Evolutionary conservation across 768 basidiomycete genomes (phyloP).

Genomic region (Hysterangium stoloniferum): DNA sequence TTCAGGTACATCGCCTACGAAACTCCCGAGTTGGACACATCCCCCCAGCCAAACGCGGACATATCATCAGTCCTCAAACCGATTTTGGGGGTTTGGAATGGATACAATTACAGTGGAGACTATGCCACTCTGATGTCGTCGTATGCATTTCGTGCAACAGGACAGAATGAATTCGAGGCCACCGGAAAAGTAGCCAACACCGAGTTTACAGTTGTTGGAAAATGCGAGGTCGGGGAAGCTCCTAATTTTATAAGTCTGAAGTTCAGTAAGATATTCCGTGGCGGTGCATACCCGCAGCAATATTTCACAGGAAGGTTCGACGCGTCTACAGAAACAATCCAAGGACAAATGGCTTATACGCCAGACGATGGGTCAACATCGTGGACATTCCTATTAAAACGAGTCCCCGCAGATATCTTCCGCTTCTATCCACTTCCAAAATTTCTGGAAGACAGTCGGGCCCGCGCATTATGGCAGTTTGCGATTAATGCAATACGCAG

Average conservation of each 20-base stretch:
- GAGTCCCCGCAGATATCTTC: slow-evolving; percentile 21
- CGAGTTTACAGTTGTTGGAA: too few relatives aligned
- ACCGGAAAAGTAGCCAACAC: too few relatives aligned
- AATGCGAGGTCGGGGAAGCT: too few relatives aligned
- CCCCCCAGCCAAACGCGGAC: neutral
- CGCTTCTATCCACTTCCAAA: slow-evolving; percentile 22
- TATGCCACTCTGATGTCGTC: neutral
- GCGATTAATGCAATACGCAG: slow-evolving; percentile 22
- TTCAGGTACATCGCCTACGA: slow-evolving; percentile 18
- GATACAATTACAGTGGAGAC: slow-evolving; percentile 10
- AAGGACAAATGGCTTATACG: neutral
- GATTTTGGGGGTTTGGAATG: slow-evolving; percentile 21
- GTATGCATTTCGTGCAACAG: too few relatives aligned
- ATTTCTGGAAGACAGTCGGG: slow-evolving; percentile 18
- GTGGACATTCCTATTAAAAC: slow-evolving; percentile 22
- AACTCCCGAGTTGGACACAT: too few relatives aligned
- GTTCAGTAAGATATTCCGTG: too few relatives aligned
- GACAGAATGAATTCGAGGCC: too few relatives aligned
- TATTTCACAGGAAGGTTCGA: neutral
- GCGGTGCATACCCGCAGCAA: neutral
- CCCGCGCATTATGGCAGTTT: slow-evolving; percentile 27
- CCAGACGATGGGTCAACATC: neutral
- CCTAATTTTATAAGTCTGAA: too few relatives aligned
- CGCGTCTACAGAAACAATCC: neutral
- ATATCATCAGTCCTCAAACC: slow-evolving; percentile 3